Conservation (phyloP, 768 basidiomycete species). For the Mycena maculata region DNA sequence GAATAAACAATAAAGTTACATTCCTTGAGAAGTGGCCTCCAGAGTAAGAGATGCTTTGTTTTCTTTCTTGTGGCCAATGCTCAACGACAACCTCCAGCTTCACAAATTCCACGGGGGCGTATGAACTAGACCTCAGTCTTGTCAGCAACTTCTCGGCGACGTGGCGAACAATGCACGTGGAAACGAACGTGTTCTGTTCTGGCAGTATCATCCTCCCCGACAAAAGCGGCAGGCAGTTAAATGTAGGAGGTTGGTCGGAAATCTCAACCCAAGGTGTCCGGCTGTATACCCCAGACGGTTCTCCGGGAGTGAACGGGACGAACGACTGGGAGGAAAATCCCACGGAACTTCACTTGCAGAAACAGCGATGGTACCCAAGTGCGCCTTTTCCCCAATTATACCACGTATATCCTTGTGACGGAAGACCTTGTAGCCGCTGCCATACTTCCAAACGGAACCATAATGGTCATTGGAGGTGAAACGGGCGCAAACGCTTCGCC, state of each 20-base stretch:
- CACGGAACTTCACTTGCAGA: slow-evolving; percentile 66
- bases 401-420: slow-evolving; percentile 30
- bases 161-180: slow-evolving; percentile 82
- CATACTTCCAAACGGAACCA: slow-evolving; percentile 77
- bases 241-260: slow-evolving; percentile 61
- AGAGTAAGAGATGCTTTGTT: slow-evolving; percentile 51
- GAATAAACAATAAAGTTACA: slow-evolving; percentile 84
- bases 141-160: slow-evolving; percentile 60
- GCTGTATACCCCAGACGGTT: slow-evolving; percentile 78
- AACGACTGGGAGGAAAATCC: slow-evolving; percentile 86
- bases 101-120: slow-evolving; percentile 78
- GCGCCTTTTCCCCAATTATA: slow-evolving; percentile 24
- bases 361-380: slow-evolving; percentile 48
- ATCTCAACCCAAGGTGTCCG: slow-evolving; percentile 64
- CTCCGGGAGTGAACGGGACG: slow-evolving; percentile 74
- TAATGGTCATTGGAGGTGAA: slow-evolving; percentile 69
- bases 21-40: slow-evolving; percentile 81
- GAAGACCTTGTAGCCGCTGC: slow-evolving; percentile 61
- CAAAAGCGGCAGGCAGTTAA: slow-evolving; percentile 72
- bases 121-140: slow-evolving; percentile 78
- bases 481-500: slow-evolving; percentile 74
- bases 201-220: slow-evolving; percentile 81
- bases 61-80: background rate
- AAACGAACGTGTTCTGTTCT: slow-evolving; percentile 66
- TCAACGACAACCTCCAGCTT: slow-evolving; percentile 53